Evolutionary conservation across 306 rosid genomes (phyloP), one percentile per base, ranked within the genome.

Genomic region (Begonia fuchsioides): DNA sequence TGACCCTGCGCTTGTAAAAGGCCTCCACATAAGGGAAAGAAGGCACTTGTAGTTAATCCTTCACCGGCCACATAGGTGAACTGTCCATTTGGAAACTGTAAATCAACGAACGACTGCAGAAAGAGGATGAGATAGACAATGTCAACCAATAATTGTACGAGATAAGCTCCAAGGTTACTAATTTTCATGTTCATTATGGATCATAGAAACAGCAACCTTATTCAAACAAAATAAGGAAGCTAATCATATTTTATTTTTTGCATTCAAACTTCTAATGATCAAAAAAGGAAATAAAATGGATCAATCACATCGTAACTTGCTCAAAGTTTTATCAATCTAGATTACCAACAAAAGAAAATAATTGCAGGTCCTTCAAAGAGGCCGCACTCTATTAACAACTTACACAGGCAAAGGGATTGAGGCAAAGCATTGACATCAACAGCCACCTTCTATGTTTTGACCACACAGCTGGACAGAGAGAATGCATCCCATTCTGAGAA

Each of bases 381-480:
- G 35, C 7, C 8, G 35, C 8, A 26, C 35, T 26, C 35, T 0
- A 26, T 6, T 1, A 26, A 26, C 57, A 66, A 85, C 98, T 90
- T 85, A 90, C 98, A 77, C 98, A 90, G 19, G 94, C 71, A 47
- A 82, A 15, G 53, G 95, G 98, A 54, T 85, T 90, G 78, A 90
- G 76, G 66, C 95, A 79, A 52, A 90, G 79, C 95, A 85, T 85
- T 51, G 95, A 81, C 95, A 82, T 90, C 64, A 90, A 69, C 52
- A 85, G 81, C 98, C 98, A 90, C 67, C 98, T 73, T 67, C 94
- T 75, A 67, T 90, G 95, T 66, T 90, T 90, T 44, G 98, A 85
- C 98, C 94, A 85, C 61, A 90, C 94, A 40, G 95, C 98, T 49
- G 98, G 98, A 70, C 98, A 90, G 54, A 90, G 87, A 57, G 98